Percentiles rank a stretch among this genome's conserved stretches.
Conservation (phyloP, 164 flowering plant genomes). For the Dillenia turbinata region DNA sequence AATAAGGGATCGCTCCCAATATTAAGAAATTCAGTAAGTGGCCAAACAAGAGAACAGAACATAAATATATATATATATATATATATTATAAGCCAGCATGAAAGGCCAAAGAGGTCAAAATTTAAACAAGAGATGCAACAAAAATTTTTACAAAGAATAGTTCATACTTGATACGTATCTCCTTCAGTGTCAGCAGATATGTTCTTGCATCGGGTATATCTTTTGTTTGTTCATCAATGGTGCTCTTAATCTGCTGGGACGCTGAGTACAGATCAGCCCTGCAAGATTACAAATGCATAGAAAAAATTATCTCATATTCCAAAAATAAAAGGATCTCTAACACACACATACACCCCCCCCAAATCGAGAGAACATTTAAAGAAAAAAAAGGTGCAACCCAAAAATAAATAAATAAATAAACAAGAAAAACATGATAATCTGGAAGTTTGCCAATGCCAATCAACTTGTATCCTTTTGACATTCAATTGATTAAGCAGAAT, state of each 20-base stretch:
- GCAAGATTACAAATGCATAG: slow-evolving; percentile 12
- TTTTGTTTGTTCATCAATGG: slow-evolving; percentile 55
- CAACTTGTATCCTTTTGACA: too few species aligned
- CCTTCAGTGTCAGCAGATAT: slow-evolving; percentile 63
- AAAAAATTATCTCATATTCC: too few species aligned
- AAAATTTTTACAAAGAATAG: neutral
- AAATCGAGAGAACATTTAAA: neutral
- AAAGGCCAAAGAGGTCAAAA: neutral
- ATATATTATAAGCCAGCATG: neutral
- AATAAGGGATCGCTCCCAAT: too few species aligned
- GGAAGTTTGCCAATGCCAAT: too few species aligned
- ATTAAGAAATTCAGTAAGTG: too few species aligned
- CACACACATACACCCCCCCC: too few species aligned
- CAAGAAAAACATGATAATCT: neutral
- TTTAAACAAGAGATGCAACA: neutral
- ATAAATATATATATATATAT: too few species aligned
- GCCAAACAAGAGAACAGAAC: too few species aligned
- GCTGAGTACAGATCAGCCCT: slow-evolving; percentile 82
- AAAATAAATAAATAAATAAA: neutral
- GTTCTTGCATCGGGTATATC: slow-evolving; percentile 79
- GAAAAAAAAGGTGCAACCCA: neutral
- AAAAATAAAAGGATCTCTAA: too few species aligned
- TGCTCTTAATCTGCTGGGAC: slow-evolving; percentile 62
- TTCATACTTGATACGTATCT: slow-evolving; percentile 67
- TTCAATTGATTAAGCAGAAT: too few species aligned